Percentiles rank a stretch among this genome's conserved stretches.
Evolutionary conservation across 2,329 filamentous ascomycete genomes (phyloP).

Genomic region (Ceratocystis lukuohia): DNA sequence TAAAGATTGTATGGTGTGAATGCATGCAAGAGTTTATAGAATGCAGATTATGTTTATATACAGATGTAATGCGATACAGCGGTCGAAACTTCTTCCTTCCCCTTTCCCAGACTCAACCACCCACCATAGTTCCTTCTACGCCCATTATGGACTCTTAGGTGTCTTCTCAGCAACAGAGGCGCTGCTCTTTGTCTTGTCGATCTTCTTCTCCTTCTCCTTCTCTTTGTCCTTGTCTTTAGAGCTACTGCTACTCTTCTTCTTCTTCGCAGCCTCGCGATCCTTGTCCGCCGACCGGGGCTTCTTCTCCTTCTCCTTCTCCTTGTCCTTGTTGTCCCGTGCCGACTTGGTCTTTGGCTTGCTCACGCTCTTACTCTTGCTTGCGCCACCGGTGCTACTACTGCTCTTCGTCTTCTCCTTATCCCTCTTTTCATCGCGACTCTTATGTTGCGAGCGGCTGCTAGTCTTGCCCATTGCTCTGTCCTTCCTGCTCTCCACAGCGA

Average conservation of each 20-base stretch:
- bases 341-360: not conserved
- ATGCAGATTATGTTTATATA: slow-evolving; percentile 2
- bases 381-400: not conserved
- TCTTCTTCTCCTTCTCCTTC: not conserved
- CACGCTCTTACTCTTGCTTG: not conserved
- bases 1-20: not conserved
- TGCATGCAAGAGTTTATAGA: not conserved
- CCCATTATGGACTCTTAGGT: not conserved
- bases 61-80: not conserved
- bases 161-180: not conserved
- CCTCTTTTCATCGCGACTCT: not conserved
- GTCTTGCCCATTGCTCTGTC: not conserved
- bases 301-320: slow-evolving; percentile 13
- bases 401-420: not conserved
- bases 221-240: slow-evolving; percentile 3
- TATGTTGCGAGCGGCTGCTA: not conserved
- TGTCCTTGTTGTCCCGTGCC: slow-evolving; percentile 1
- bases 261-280: not conserved
- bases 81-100: not conserved
- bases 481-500: not conserved
- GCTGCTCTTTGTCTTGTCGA: not conserved
- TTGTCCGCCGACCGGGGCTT: slow-evolving; percentile 12
- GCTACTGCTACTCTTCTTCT: not conserved
- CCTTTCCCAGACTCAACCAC: not conserved
- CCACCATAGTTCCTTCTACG: not conserved